phyloP scores from a whole-genome alignment of 495 filamentous ascomycete genomes.

The Trichoderma gamsii region DNA sequence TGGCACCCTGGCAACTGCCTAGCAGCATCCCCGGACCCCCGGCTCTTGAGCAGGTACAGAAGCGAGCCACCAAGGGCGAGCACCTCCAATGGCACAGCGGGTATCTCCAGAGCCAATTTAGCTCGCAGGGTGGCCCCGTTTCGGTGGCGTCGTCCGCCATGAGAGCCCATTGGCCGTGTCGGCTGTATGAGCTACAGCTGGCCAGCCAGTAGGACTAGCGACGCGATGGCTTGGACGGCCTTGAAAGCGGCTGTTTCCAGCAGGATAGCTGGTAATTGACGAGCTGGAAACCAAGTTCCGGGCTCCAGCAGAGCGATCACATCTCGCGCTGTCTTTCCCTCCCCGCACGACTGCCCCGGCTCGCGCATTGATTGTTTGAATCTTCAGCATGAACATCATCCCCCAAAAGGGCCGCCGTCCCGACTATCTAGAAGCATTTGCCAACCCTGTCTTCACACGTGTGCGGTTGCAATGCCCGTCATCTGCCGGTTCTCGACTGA shows the following conservation, averaged over 20 bases:
- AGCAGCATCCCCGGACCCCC: slow-evolving; percentile 1
- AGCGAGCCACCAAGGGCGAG: background rate
- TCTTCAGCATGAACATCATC: background rate
- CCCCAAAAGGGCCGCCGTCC: background rate
- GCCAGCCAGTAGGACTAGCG: too few relatives aligned
- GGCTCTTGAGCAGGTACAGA: background rate
- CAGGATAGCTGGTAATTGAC: background rate
- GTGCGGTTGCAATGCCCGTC: slow-evolving; percentile 1
- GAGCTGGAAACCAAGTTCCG: background rate
- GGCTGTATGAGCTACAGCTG: background rate
- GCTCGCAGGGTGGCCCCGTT: slow-evolving; percentile 2
- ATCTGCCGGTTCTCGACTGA: slow-evolving; percentile 1
- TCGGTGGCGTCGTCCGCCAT: background rate
- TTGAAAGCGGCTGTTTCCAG: background rate
- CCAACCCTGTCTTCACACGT: background rate
- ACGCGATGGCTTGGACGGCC: too few relatives aligned
- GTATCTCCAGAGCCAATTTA: slow-evolving; percentile 9
- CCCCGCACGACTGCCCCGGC: background rate
- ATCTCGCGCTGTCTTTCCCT: background rate
- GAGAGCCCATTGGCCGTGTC: background rate
- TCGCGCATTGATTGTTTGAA: background rate
- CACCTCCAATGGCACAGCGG: slow-evolving; percentile 6
- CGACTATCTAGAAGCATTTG: background rate
- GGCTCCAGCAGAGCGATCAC: background rate
- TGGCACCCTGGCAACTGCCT: background rate